Percentiles rank a stretch among this genome's conserved stretches.
Conservation (phyloP, 2,329 filamentous ascomycete genomes). For the Lizonia empirigonia region DNA sequence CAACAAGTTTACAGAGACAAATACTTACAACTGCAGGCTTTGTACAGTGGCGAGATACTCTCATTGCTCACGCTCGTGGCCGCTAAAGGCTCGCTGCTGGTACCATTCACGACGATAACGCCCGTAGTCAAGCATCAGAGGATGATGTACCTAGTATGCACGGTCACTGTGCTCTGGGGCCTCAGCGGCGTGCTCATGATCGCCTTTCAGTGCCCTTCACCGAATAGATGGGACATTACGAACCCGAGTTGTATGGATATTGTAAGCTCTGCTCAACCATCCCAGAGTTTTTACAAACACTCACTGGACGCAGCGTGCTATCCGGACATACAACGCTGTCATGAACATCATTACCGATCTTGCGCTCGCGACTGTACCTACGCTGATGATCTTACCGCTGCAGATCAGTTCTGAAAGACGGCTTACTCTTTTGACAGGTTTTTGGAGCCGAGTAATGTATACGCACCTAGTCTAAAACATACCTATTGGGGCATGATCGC, state of each 20-base stretch:
- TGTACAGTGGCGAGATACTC: not conserved
- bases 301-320: not conserved
- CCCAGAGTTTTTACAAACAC: not conserved
- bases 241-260: not conserved
- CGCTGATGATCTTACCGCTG: not conserved
- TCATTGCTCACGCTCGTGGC: not conserved
- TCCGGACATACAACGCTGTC: not conserved
- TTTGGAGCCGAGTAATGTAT: not conserved
- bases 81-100: not conserved
- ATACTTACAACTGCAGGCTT: not conserved
- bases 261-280: not conserved
- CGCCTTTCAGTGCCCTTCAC: not conserved
- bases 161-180: not conserved
- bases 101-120: not conserved
- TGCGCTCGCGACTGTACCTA: not conserved
- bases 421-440: not conserved
- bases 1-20: not conserved
- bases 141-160: not conserved
- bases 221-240: not conserved
- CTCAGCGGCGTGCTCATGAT: not conserved
- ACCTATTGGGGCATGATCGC: not conserved
- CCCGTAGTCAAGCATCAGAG: not conserved
- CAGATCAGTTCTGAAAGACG: not conserved
- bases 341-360: not conserved
- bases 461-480: not conserved